Evolutionary conservation across 108 stramenopile genomes (phyloP).

Genomic region (Seminavis robusta): DNA sequence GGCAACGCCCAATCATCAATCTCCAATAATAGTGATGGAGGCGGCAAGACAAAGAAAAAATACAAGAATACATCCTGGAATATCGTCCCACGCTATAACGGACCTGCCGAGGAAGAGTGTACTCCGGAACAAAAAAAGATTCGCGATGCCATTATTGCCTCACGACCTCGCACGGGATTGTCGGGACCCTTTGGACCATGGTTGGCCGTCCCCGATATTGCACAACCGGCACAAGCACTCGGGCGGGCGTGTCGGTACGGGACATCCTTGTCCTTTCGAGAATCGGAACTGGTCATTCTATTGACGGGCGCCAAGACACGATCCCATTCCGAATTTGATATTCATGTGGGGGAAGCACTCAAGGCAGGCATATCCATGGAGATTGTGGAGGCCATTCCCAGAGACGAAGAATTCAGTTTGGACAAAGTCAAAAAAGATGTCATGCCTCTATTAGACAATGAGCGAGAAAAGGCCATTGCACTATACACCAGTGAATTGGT

Average conservation of each 20-base stretch:
- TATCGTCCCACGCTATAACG: constrained; percentile 71
- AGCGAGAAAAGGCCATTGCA: constrained; percentile 60
- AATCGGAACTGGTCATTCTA: constrained; percentile 77
- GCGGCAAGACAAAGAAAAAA: too few relatives aligned
- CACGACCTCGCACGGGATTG: constrained; percentile 70
- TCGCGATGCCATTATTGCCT: constrained; percentile 49
- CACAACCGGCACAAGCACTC: constrained; percentile 54
- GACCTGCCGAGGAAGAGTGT: constrained; percentile 51
- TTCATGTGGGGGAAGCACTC: constrained; percentile 72
- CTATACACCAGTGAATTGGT: constrained; percentile 67
- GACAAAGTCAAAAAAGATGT: constrained; percentile 34
- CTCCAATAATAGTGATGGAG: too few relatives aligned
- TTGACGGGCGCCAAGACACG: constrained; percentile 68
- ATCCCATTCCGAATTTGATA: constrained; percentile 68
- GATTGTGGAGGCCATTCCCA: constrained; percentile 55
- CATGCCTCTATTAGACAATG: constrained; percentile 48
- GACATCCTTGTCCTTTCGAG: constrained; percentile 49
- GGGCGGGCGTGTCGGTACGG: constrained; percentile 68
- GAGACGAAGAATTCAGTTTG: constrained; percentile 51
- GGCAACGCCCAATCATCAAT: too few relatives aligned
- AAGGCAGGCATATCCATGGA: constrained; percentile 55
- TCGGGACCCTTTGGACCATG: constrained; percentile 86
- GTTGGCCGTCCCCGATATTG: constrained; percentile 69
- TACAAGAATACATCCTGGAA: too few relatives aligned
- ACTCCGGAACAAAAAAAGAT: constrained; percentile 52